Percentiles rank a stretch among this genome's conserved stretches.
These are phyloP conservation scores for Rusavskia elegans DNA, from an alignment of 495 filamentous ascomycete species.

Conservation along the genomic window DNA sequence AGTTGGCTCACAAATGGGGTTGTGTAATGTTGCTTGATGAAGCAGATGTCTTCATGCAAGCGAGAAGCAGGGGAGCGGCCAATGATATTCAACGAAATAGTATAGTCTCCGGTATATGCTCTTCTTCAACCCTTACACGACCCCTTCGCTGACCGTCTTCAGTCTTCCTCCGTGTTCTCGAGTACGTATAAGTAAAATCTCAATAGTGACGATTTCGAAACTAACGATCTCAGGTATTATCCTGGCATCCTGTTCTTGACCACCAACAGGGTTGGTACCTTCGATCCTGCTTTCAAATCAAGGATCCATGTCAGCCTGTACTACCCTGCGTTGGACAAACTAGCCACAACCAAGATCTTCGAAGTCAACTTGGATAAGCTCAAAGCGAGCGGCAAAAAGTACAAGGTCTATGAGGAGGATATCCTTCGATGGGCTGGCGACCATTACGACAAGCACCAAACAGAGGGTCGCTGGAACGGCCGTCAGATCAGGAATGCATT, in stretches of 20 bases:
- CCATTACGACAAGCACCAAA: too few species aligned
- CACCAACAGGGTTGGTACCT: conserved; percentile 29
- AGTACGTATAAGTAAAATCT: too few species aligned
- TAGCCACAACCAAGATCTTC: background rate
- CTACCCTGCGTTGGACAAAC: background rate
- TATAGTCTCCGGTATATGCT: conserved; percentile 30
- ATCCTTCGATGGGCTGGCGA: too few species aligned
- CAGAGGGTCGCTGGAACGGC: too few species aligned
- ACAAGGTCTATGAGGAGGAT: background rate
- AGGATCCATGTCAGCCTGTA: conserved; percentile 26
- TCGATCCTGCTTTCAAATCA: conserved; percentile 34
- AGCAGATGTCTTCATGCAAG: conserved; percentile 50
- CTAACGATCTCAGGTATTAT: conserved; percentile 21
- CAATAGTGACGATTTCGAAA: too few species aligned
- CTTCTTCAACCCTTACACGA: too few species aligned
- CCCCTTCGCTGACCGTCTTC: conserved; percentile 12
- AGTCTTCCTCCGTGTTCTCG: conserved; percentile 35
- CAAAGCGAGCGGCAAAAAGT: background rate
- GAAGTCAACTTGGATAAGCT: conserved; percentile 3
- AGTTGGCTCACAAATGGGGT: conserved; percentile 5
- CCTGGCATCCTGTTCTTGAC: conserved; percentile 40
- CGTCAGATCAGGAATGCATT: too few species aligned
- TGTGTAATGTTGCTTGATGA: conserved; percentile 41
- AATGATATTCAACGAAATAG: conserved; percentile 35
- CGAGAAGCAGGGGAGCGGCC: too few species aligned